These are phyloP conservation scores for Euphorbia corollata DNA, from an alignment of 441 rosid species.

Conservation along the genomic window DNA sequence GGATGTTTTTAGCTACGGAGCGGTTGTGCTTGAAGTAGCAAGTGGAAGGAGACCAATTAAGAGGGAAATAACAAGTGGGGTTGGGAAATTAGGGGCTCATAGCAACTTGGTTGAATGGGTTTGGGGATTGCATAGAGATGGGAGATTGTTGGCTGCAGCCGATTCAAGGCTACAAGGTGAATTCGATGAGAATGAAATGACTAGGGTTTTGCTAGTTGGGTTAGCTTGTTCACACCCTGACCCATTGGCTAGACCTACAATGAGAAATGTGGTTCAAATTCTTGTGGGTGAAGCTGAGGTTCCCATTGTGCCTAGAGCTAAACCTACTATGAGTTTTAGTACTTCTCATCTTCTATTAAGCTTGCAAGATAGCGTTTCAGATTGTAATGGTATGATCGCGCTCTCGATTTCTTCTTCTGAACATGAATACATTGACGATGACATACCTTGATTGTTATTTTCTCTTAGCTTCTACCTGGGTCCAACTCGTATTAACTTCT, in stretches of 20 bases:
- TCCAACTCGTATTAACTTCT: no score
- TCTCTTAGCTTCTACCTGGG: no score
- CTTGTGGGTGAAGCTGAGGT: constrained; percentile 77
- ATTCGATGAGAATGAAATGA: constrained; percentile 52
- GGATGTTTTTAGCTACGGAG: constrained; percentile 90
- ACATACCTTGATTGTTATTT: constrained; percentile 35
- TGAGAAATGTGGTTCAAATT: constrained; percentile 85
- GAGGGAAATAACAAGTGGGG: constrained; percentile 30
- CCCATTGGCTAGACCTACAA: constrained; percentile 71
- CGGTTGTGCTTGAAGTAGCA: constrained; percentile 79
- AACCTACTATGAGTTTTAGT: constrained; percentile 74
- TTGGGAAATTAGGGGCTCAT: constrained; percentile 32
- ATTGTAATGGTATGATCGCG: constrained; percentile 52
- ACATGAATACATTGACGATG: constrained; percentile 36
- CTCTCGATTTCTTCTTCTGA: constrained; percentile 68
- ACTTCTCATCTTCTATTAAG: constrained; percentile 68
- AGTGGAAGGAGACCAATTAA: constrained; percentile 87
- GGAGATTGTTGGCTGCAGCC: constrained; percentile 51
- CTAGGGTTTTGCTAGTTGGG: constrained; percentile 63
- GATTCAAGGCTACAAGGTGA: constrained; percentile 60
- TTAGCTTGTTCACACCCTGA: constrained; percentile 90
- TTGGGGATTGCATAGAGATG: constrained; percentile 82
- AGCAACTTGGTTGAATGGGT: constrained; percentile 93
- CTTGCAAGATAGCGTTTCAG: constrained; percentile 85
- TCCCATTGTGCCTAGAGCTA: constrained; percentile 69